These are phyloP conservation scores for Rhododendron kiyosumense DNA, from an alignment of 148 eudicot species.

Conservation along the genomic window DNA sequence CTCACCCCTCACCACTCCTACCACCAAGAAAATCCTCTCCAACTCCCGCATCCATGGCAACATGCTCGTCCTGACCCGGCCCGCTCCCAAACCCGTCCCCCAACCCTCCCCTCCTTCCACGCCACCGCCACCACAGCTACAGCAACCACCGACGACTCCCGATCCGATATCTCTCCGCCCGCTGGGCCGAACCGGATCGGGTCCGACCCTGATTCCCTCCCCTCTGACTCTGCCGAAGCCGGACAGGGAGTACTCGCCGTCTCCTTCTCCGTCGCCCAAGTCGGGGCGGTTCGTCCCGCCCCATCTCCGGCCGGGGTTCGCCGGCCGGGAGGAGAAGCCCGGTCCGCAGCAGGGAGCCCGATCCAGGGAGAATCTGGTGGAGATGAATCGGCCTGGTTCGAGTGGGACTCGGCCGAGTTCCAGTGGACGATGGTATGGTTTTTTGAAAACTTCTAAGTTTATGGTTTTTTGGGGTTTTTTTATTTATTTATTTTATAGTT, in stretches of 20 bases:
- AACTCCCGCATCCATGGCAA: constrained; percentile 60
- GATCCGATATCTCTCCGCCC: constrained; percentile 54
- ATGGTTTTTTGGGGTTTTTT: no score
- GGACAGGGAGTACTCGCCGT: constrained; percentile 7
- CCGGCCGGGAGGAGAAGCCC: constrained; percentile 41
- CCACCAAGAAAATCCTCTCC: constrained; percentile 33
- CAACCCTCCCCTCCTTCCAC: constrained; percentile 18
- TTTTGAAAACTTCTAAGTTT: neutral
- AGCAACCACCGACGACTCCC: neutral
- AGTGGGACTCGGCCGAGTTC: constrained; percentile 54
- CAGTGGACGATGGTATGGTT: constrained; percentile 45
- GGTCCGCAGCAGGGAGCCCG: constrained; percentile 14
- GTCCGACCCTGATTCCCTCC: constrained; percentile 1
- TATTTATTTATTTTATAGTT: no score
- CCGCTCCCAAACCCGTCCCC: constrained; percentile 50
- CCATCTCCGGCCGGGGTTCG: constrained; percentile 59
- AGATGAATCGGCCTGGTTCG: constrained; percentile 47
- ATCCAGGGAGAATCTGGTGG: constrained; percentile 16
- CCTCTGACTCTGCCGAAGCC: constrained; percentile 16
- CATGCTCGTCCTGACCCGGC: constrained; percentile 70
- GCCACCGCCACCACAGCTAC: neutral
- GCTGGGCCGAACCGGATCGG: constrained; percentile 43
- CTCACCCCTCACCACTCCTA: constrained; percentile 13
- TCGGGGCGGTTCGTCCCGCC: constrained; percentile 62
- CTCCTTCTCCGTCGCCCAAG: constrained; percentile 17